phyloP scores from a whole-genome alignment of 225 moss, liverwort and hornwort genomes.

The Pseudoscleropodium purum region DNA sequence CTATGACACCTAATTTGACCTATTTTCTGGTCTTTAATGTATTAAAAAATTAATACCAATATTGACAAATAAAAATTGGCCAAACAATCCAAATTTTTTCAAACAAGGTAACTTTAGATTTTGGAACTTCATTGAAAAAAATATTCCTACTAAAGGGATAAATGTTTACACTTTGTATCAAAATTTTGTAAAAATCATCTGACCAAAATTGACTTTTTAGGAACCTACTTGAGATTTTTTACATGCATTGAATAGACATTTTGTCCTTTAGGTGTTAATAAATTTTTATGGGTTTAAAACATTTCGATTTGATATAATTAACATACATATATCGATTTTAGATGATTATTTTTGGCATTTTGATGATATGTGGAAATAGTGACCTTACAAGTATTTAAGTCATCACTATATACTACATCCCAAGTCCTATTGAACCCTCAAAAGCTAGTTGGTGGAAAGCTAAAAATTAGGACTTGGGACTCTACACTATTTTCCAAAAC shows the following conservation, averaged over 20 bases:
- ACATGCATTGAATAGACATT: background rate
- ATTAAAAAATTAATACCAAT: background rate
- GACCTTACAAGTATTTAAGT: background rate
- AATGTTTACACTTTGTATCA: no score
- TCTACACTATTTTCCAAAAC: fast-evolving
- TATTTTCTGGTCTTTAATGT: background rate
- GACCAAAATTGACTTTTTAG: background rate
- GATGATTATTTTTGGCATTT: background rate
- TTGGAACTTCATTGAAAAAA: fast-evolving
- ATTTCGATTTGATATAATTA: background rate
- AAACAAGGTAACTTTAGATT: background rate
- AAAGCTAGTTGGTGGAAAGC: background rate
- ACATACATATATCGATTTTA: background rate
- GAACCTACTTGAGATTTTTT: background rate
- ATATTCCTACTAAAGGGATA: background rate
- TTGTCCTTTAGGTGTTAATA: background rate
- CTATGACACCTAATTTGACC: background rate
- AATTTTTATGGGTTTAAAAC: background rate
- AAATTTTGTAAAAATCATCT: no score
- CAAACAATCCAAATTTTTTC: no score
- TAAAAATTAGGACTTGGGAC: background rate
- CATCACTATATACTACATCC: background rate
- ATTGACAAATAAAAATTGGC: background rate
- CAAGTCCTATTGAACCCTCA: background rate
- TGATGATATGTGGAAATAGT: background rate